Evolutionary conservation across 2,329 filamentous ascomycete genomes (phyloP), one percentile per base, ranked within the genome.

Genomic region (Fusarium illudens): DNA sequence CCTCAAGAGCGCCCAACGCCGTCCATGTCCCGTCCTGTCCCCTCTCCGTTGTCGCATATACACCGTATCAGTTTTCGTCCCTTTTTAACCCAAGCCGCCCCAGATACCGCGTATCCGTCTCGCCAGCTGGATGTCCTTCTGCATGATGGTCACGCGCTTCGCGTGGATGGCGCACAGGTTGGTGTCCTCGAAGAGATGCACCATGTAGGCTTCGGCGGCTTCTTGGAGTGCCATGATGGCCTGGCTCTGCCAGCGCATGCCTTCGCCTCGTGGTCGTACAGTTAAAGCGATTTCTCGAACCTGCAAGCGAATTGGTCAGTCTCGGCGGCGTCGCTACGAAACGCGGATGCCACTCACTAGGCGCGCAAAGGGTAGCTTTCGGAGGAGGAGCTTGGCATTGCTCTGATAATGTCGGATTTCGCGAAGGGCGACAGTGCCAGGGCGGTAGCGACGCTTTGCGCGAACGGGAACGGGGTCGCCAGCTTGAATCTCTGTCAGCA

Each of bases 111-210:
- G 85, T 80, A 95, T 94, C 70, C 92, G 83, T 74, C 92, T 84
- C 19, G 95, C 95, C 64, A 98, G 87, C 82, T 97, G 95, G 74
- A 99, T 97, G 80, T 98, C 96, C 83, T 97, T 97, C 80, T 96
- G 94, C 92, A 97, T 95, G 74, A 97, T 97, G 36, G 95, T 98
- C 55, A 98, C 94, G 78, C 95, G 87, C 84, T 97, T 97, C 65
- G 95, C 96, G 81, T 98, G 95, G 73, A 98, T 94, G 67, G 95
- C 96, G 82, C 95, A 97, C 39, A 98, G 87, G 82, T 98, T 97
- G 33, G 79, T 79, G 54, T 80, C 78, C 63, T 97, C 94, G 76
- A 98, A 97, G n/a, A 98, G 84, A 77, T 97, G 94, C 62, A 98
- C 92, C 72, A 98, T 86, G 80, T 97, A 98, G 6, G 95, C 95